Evolutionary conservation across 1,139 yeast genomes (phyloP), one percentile per base, ranked within the genome.

Genomic region (Yamadazyma epiphylla): DNA sequence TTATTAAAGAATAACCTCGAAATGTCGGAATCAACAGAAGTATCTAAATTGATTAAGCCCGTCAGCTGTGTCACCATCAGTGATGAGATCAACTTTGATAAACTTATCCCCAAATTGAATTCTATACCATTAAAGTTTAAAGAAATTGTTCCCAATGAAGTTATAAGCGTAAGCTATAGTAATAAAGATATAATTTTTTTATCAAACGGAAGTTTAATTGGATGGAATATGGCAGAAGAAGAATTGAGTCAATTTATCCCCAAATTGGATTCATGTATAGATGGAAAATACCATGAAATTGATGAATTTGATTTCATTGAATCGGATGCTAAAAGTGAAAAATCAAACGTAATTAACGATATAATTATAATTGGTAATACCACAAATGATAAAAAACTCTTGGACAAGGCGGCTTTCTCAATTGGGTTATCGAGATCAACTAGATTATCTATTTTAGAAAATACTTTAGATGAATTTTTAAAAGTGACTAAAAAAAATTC

Each of bases 301-400:
- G 96, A 88, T 48, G 96, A 88, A 46, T 74, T 88, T 76, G 96
- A 88, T 51, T 88, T 65, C 57, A 60, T 85, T n/a, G 91, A 83
- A 35, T 51, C 74, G 8, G 49, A 45, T 19, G 38, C 46, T 15
- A 49, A 53, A 29, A 45, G 50, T 17, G 62, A 62, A 9, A 49
- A 50, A 28, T 66, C 76, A 2, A 64, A 58, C 33, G 67, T 81
- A 58, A 73, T 76, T 23, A 87, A 87, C 4, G 95, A 86, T 39
- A 70, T 81, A 4, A 74, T 86, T 37, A 67, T 80, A 14, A 66
- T 86, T 12, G 10, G 10, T 17, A 82, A 82, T 1, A 42, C 46
- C 3, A 62, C 65, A 5, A 48, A 52, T 2, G 62, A 66, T 13
- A 68, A 74, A 36, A 67, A 74, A 25, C 46, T 81, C 27, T 58